Evolutionary conservation across 257 asterid species (phyloP), one percentile per base, ranked within the genome.

Genomic region (Capsicum pubescens): DNA sequence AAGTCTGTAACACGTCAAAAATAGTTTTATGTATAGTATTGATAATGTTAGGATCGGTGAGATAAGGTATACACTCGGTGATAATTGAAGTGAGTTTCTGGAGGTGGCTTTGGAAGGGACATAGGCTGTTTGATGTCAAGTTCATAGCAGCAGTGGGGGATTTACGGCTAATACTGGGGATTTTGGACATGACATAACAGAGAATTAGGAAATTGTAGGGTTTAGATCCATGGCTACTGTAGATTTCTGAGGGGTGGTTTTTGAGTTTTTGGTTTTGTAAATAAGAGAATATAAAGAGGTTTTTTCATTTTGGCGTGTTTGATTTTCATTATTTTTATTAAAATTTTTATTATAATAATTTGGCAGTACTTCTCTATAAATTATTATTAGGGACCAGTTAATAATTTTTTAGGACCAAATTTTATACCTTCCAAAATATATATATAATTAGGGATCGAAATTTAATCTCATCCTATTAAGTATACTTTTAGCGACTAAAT

Each of bases 141-240:
- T 17, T 92, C 93, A 50, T 66, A 26, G 85, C 81, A 74, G 88
- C 66, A 79, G 86, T 4, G 85, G 44, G 44, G 44, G 94, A 94
- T 78, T 87, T 67, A 15, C 79, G 82, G 42, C 82, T 90, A 86
- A 93, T 86, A 82, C 95, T 87, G 36, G 98, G 98, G 6, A 95
- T 85, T 57, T 88, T 93, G 56, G 89, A 68, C 98, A 97, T 93
- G 17, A 95, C 98, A 81, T 91, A 95, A 54, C 97, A 93, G 76
- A 97, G 95, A 87, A 97, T 93, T 2, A 98, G 98, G 90, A 91
- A 92, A 58, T 89, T 92, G 82, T 89, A 44, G 97, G 99, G 83
- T 86, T 93, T 46, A 98, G 98, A 93, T 97, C 97, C 99, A 97
- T 96, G 10, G 84, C 32, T 59, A 9, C 52, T 1, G 46, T 21